These are phyloP conservation scores for Sarcodon sp. DNA, from an alignment of 768 basidiomycete species.

Conservation along the genomic window DNA sequence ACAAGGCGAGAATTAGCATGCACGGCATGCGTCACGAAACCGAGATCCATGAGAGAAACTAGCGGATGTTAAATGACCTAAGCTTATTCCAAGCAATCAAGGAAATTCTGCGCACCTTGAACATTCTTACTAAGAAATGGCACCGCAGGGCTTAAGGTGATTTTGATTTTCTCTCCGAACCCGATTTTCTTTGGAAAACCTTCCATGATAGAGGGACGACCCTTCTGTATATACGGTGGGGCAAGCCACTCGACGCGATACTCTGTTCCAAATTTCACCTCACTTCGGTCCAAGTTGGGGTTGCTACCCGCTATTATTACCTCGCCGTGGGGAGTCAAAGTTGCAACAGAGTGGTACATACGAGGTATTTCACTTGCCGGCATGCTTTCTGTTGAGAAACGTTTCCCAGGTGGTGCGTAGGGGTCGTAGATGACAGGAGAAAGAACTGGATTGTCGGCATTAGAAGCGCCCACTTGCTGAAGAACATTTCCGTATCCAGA, in stretches of 20 bases:
- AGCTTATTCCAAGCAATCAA: background rate
- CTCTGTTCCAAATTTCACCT: constrained; percentile 65
- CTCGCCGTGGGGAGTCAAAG: constrained; percentile 55
- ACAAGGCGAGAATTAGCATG: constrained; percentile 72
- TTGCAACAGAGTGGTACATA: constrained; percentile 78
- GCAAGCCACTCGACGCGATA: constrained; percentile 81
- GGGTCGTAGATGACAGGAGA: constrained; percentile 65
- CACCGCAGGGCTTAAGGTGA: constrained; percentile 30
- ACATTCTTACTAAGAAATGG: constrained; percentile 26
- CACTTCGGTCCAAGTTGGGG: constrained; percentile 71
- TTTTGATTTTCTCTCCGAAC: constrained; percentile 31
- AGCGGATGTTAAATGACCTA: background rate
- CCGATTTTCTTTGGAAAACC: constrained; percentile 21
- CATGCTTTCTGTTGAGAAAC: constrained; percentile 49
- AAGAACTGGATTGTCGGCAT: constrained; percentile 62
- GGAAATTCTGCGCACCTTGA: constrained; percentile 27
- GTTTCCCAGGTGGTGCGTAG: constrained; percentile 31
- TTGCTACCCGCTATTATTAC: constrained; percentile 78
- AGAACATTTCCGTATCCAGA: constrained; percentile 70
- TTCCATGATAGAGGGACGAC: constrained; percentile 38
- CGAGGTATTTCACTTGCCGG: constrained; percentile 56
- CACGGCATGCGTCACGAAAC: constrained; percentile 67
- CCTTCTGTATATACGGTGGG: constrained; percentile 64
- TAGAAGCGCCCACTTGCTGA: constrained; percentile 58
- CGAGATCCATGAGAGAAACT: constrained; percentile 75